Evolutionary conservation across 108 stramenopile genomes (phyloP).

Genomic region (Discostella stelligeroides): DNA sequence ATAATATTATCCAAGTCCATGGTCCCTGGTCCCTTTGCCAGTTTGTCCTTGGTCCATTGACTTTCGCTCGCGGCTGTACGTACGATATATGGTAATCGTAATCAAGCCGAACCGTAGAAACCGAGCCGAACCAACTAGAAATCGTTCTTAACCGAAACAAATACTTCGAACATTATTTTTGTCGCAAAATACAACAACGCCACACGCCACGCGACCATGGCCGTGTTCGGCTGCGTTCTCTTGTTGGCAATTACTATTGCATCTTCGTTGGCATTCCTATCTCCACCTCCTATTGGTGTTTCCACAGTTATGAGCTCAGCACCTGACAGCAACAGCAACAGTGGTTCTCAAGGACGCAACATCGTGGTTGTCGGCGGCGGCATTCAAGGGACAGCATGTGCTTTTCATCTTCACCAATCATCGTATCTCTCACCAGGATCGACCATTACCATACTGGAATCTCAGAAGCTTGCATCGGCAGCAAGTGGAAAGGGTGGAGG

Average conservation of each 20-base stretch:
- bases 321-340: constrained; percentile 31
- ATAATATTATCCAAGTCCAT: too few relatives aligned
- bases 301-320: constrained; percentile 11
- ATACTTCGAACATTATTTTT: too few relatives aligned
- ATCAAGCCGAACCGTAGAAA: too few relatives aligned
- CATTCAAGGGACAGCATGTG: constrained; percentile 79
- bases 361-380: constrained; percentile 86
- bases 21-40: too few relatives aligned
- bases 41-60: too few relatives aligned
- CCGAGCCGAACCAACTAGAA: too few relatives aligned
- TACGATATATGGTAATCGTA: too few relatives aligned
- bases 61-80: too few relatives aligned
- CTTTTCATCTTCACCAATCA: constrained; percentile 56
- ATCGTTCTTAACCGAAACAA: too few relatives aligned
- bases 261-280: neutral
- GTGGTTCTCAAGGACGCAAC: constrained; percentile 16
- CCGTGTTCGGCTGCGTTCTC: neutral
- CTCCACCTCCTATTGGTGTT: neutral
- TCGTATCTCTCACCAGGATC: constrained; percentile 26
- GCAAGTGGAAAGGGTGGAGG: constrained; percentile 93
- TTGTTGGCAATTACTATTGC: neutral
- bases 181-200: too few relatives aligned
- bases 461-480: constrained; percentile 69
- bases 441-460: constrained; percentile 75
- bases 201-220: too few relatives aligned